Evolutionary conservation across 2,329 filamentous ascomycete species (phyloP), one percentile per base, ranked within the genome.

Genomic region (Ophiostoma perfectum): DNA sequence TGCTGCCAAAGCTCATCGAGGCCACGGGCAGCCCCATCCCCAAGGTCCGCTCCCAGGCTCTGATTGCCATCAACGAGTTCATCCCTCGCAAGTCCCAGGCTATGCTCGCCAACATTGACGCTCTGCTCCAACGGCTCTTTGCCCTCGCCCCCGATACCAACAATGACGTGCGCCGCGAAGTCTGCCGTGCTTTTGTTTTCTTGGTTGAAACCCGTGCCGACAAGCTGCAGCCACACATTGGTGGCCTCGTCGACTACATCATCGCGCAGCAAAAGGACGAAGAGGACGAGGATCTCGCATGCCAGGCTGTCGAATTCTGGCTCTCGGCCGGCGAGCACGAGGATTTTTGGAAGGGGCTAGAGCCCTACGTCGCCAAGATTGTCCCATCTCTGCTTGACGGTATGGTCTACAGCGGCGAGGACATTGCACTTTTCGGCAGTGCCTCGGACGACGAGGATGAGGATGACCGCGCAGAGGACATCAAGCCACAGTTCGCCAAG

Each of bases 301-400:
- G 96, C 72, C 95, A 99, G 77, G 95, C 95, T 8, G 93, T 95
- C 5, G 95, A 99, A 78, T 99, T 99, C 76, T 99, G 96, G 93
- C 86, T 99, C 62, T 92, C 92, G 52, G 89, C 96, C 27, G 93
- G 93, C 70, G 95, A 97, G 77, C 92, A 97, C 76, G 86, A 91
- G 58, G 86, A 90, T 70, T 81, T 98, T 67, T 92, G 92, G 81
- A 84, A 88, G 72, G 85, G 87, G 0, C 82, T 99, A 63, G 88
- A 85, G 8, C 93, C 93, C 0, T 91, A 91, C 75, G 86, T 98
- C 68, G 79, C 85, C 72, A 91, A 91, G 77, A 94, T 98, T 72
- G 90, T 99, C 42, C 95, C 95, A 0, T 90, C 97, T 1, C 81
- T 99, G 66, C 84, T 99, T 7, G 88, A 95, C 72, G 96, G 92